These are phyloP conservation scores for Olyra latifolia DNA, from an alignment of 176 grass and related monocot species.

Conservation along the genomic window DNA sequence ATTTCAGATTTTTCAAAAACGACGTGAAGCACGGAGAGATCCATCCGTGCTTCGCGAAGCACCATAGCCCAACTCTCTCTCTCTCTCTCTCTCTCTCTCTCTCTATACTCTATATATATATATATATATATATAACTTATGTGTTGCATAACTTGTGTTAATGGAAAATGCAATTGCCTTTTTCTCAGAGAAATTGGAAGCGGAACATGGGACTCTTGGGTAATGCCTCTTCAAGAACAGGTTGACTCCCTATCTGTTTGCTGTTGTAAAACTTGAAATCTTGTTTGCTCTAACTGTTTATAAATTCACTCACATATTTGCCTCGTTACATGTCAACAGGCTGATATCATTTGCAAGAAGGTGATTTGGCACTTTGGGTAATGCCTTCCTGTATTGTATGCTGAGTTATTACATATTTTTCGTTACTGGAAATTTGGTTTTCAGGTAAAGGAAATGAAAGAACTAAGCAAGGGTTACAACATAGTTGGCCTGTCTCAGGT, in stretches of 20 bases:
- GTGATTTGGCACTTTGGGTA: slow-evolving; percentile 33
- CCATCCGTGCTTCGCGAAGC: no score
- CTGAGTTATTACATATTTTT: slow-evolving; percentile 6
- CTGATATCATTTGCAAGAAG: slow-evolving; percentile 78
- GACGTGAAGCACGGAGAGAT: no score
- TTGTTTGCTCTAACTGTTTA: slow-evolving; percentile 3
- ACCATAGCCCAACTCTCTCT: no score
- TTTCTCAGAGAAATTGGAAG: slow-evolving; percentile 71
- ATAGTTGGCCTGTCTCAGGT: slow-evolving; percentile 94
- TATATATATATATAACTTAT: no score
- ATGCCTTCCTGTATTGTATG: neutral
- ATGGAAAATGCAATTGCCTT: neutral
- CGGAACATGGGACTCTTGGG: slow-evolving; percentile 79
- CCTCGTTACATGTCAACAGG: slow-evolving; percentile 41
- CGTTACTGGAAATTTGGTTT: slow-evolving; percentile 17
- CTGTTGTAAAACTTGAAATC: neutral
- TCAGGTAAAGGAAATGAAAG: slow-evolving; percentile 84
- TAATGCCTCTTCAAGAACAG: slow-evolving; percentile 84
- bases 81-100: no score
- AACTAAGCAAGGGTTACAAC: slow-evolving; percentile 72
- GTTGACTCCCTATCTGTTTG: slow-evolving; percentile 22
- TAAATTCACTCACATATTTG: neutral
- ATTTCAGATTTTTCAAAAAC: no score
- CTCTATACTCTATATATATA: no score
- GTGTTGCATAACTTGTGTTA: neutral